phyloP scores from a whole-genome alignment of 768 basidiomycete species.

The Thelephora aurantiotincta region DNA sequence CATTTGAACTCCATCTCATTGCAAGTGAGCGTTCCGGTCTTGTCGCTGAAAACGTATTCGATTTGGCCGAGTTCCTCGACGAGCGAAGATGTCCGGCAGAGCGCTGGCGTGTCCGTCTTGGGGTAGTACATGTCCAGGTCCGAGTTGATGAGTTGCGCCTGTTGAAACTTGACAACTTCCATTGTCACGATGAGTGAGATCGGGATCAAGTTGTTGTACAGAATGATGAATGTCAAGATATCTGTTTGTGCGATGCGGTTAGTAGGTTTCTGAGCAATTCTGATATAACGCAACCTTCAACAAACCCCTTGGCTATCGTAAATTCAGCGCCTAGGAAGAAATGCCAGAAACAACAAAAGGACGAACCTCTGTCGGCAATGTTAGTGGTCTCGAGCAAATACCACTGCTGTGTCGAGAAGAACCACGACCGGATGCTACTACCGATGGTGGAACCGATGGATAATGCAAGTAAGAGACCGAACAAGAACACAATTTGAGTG shows the following conservation, averaged over 20 bases:
- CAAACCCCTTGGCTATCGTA: constrained; percentile 52
- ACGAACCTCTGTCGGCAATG: constrained; percentile 49
- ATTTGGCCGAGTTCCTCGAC: constrained; percentile 99
- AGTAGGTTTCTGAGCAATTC: background rate
- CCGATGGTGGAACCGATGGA: constrained; percentile 90
- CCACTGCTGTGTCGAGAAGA: constrained; percentile 81
- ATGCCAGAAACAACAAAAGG: background rate
- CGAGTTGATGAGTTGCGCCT: constrained; percentile 92
- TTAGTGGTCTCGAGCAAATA: constrained; percentile 61
- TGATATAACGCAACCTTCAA: constrained; percentile 46
- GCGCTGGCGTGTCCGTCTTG: constrained; percentile 87
- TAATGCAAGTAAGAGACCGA: constrained; percentile 72
- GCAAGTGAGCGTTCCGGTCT: constrained; percentile 88
- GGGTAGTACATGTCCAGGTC: constrained; percentile 99
- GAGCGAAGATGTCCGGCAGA: constrained; percentile 94
- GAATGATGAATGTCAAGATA: constrained; percentile 94
- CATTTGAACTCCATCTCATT: constrained; percentile 98
- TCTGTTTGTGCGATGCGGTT: constrained; percentile 30
- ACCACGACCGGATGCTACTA: constrained; percentile 83
- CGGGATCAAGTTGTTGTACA: constrained; percentile 98
- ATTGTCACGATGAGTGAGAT: constrained; percentile 99
- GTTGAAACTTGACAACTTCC: constrained; percentile 98
- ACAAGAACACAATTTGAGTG: constrained; percentile 89
- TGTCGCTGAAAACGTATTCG: constrained; percentile 91
- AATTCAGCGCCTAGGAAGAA: no score